Conservation (phyloP, 164 flowering plant genomes). For the Euptelea pleiosperma region DNA sequence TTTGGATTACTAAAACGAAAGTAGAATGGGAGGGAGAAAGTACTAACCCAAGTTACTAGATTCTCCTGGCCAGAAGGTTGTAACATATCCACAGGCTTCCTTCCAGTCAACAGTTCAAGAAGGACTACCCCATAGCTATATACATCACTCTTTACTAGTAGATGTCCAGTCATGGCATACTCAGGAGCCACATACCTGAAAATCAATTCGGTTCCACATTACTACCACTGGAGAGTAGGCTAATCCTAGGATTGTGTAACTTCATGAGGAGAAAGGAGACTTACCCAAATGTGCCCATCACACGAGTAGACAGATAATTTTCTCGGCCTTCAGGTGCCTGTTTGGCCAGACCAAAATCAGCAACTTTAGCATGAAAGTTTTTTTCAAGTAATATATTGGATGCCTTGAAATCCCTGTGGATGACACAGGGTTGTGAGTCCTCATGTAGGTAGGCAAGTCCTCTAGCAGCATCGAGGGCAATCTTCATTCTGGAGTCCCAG, state of each 20-base stretch:
- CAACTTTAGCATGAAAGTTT: constrained; percentile 90
- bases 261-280: constrained; percentile 17
- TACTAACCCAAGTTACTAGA: constrained; percentile 94
- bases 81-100: constrained; percentile 95
- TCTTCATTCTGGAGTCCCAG: constrained; percentile 97
- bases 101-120: constrained; percentile 89
- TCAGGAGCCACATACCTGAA: constrained; percentile 97
- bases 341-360: constrained; percentile 97
- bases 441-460: constrained; percentile 98
- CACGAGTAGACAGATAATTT: constrained; percentile 88
- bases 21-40: neutral
- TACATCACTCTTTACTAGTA: constrained; percentile 95
- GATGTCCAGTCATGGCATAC: constrained; percentile 98
- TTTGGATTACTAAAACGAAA: too few species aligned
- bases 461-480: constrained; percentile 99
- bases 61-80: constrained; percentile 97
- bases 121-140: constrained; percentile 98
- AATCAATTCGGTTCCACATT: constrained; percentile 10
- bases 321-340: constrained; percentile 91
- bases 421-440: constrained; percentile 95
- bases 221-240: neutral
- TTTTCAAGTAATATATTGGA: constrained; percentile 93
- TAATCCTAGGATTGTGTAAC: neutral
- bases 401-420: constrained; percentile 97
- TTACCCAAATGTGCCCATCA: constrained; percentile 99